These are phyloP conservation scores for Hypoxylon sp. DNA, from an alignment of 2,329 filamentous ascomycete genomes.

Conservation along the genomic window DNA sequence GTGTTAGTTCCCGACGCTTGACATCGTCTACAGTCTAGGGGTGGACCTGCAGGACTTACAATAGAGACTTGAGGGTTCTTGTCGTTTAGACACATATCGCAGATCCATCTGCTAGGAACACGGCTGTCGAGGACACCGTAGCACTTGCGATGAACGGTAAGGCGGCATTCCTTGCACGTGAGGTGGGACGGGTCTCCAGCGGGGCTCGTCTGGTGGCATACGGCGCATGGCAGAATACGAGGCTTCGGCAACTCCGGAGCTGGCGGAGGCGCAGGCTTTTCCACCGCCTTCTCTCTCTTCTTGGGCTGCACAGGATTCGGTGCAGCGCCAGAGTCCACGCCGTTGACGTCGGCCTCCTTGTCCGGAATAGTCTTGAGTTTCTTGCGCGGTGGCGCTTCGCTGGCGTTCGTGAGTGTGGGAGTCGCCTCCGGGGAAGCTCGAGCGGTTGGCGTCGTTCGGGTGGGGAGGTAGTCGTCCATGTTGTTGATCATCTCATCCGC, in stretches of 20 bases:
- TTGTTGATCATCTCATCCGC: constrained; percentile 67
- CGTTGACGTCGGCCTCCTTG: constrained; percentile 57
- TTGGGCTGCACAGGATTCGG: constrained; percentile 52
- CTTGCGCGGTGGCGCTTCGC: constrained; percentile 67
- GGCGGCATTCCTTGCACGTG: constrained; percentile 84
- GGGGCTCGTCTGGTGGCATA: constrained; percentile 80
- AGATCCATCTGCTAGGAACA: constrained; percentile 82
- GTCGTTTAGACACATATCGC: constrained; percentile 95
- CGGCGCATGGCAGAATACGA: constrained; percentile 80
- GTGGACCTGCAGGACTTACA: constrained; percentile 57
- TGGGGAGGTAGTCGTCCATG: constrained; percentile 51
- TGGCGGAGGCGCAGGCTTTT: constrained; percentile 69
- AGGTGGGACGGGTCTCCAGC: constrained; percentile 72
- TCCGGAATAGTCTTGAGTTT: constrained; percentile 67
- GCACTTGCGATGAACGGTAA: constrained; percentile 91
- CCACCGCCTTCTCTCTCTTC: constrained; percentile 67
- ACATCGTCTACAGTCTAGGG: not conserved
- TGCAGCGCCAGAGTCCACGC: constrained; percentile 56
- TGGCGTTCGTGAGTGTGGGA: constrained; percentile 40
- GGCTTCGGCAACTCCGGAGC: constrained; percentile 81
- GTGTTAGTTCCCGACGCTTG: constrained; percentile 42
- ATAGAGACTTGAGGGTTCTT: constrained; percentile 93
- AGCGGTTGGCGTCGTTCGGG: constrained; percentile 38
- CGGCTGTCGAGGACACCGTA: constrained; percentile 84
- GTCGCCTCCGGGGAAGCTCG: constrained; percentile 45